Evolutionary conservation across 306 rosid species (phyloP).

Genomic region (Prunus mira): DNA sequence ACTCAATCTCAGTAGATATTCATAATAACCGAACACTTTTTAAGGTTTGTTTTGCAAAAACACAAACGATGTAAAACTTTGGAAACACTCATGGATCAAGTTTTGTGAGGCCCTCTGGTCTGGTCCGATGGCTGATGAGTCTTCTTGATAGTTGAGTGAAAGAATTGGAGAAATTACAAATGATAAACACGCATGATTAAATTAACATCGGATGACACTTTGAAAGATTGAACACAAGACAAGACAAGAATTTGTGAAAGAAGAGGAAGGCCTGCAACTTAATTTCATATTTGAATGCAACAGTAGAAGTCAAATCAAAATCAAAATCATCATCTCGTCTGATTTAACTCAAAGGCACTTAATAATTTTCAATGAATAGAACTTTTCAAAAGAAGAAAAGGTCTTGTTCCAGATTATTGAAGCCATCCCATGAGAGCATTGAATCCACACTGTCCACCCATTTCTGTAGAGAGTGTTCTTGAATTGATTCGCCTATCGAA

Average conservation of each 20-base stretch:
- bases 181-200: not conserved
- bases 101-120: not conserved
- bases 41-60: no score
- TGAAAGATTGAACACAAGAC: not conserved
- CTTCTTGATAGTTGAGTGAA: not conserved
- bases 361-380: constrained; percentile 16
- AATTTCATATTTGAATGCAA: not conserved
- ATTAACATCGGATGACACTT: not conserved
- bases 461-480: constrained; percentile 33
- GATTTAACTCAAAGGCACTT: not conserved
- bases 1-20: not conserved
- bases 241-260: not conserved
- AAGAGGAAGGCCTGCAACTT: no score
- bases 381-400: constrained; percentile 34
- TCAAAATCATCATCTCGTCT: not conserved
- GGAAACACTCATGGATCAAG: not conserved
- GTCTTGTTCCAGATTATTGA: constrained; percentile 50
- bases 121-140: not conserved
- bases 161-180: not conserved
- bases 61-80: constrained; percentile 4
- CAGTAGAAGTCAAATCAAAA: not conserved
- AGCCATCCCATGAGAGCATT: constrained; percentile 54
- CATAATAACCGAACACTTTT: not conserved
- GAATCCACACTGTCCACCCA: constrained; percentile 60
- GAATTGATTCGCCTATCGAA: constrained; percentile 46